Base-by-base conservation (phyloP, 2,329 filamentous ascomycete genomes). In the Diaporthe eres region DNA sequence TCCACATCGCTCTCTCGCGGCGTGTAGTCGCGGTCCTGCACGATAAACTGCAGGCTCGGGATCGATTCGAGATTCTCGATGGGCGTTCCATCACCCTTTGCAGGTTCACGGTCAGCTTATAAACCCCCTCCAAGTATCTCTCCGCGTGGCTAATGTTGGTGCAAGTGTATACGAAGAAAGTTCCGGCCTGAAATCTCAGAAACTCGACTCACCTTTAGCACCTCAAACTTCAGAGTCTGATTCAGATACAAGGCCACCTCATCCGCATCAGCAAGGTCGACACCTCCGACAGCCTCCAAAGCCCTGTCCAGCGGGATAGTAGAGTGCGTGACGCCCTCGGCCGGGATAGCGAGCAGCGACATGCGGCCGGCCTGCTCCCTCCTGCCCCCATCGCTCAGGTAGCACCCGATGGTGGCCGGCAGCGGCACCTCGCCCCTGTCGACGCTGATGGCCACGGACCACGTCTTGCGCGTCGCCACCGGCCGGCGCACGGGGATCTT, bases 331-430 rank as follows among this genome's bases (percentile, higher is more conserved):
- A 76, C 74, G 15, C 85, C 85, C 17, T 75, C 75, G 65, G 44
- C 78, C 8, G 86, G 86, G 84, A 86, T 85, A 22, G 76, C 77
- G 19, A 87, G 80, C 22, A 87, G 75, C 31, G 80, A 78, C 77
- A 84, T 81, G 44, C 80, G 80, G 22, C 84, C 85, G 34, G 82
- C 81, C 34, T 80, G 76, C 49, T 28, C 49, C 65, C 65, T 55
- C 13, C 8, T 5, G 47, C 0, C 34, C 0, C 19, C 15, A 7
- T 42, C 34, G 4, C 77, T 78, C 9, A 85, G 74, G 49, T 82
- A 80, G n/a, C 87, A 75, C 19, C 82, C 77, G 60, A 88, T 81
- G 28, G 79, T 80, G 76, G 82, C 84, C 2, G 85, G 85, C 31
- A 86, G 79, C 7, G 80, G 80, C 17, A 87, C 76, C 63, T 85